Conservation (phyloP, 208 protist species). For the Porcisia hertigi region DNA sequence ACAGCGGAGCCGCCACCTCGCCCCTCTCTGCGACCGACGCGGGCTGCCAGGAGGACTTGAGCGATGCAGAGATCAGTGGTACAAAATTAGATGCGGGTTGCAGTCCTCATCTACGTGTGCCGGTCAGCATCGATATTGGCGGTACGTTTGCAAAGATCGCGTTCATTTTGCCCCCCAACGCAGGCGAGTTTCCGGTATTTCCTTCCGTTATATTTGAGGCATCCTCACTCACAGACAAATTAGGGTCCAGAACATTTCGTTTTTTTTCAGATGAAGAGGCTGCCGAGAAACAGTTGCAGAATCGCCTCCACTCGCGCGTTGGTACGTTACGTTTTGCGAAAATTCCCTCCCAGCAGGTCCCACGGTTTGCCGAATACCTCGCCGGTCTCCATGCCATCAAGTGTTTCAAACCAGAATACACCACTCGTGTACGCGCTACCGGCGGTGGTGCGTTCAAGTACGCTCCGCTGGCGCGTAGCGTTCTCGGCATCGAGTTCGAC, state of each 20-base stretch:
- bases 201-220: conserved; percentile 60
- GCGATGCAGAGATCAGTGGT: conserved; percentile 39
- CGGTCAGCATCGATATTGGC: conserved; percentile 87
- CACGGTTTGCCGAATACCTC: conserved; percentile 73
- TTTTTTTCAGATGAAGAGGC: conserved; percentile 56
- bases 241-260: conserved; percentile 57
- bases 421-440: conserved; percentile 67
- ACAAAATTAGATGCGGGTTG: conserved; percentile 4
- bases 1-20: conserved; percentile 35
- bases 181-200: conserved; percentile 15
- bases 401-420: conserved; percentile 50
- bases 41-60: conserved; percentile 22
- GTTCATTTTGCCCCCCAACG: conserved; percentile 70
- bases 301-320: conserved; percentile 38
- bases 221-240: conserved; percentile 72
- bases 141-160: conserved; percentile 91
- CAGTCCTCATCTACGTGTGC: conserved; percentile 46
- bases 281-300: conserved; percentile 41
- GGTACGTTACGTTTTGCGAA: conserved; percentile 85
- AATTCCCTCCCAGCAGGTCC: conserved; percentile 81
- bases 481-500: conserved; percentile 66
- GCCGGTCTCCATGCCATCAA: conserved; percentile 29
- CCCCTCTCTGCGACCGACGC: conserved; percentile 11
- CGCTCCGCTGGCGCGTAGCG: conserved; percentile 44
- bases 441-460: conserved; percentile 93